Percentiles rank a stretch among this genome's conserved stretches.
Conservation (phyloP, 1,284 basidiomycete species). For the Peniophora sp. region DNA sequence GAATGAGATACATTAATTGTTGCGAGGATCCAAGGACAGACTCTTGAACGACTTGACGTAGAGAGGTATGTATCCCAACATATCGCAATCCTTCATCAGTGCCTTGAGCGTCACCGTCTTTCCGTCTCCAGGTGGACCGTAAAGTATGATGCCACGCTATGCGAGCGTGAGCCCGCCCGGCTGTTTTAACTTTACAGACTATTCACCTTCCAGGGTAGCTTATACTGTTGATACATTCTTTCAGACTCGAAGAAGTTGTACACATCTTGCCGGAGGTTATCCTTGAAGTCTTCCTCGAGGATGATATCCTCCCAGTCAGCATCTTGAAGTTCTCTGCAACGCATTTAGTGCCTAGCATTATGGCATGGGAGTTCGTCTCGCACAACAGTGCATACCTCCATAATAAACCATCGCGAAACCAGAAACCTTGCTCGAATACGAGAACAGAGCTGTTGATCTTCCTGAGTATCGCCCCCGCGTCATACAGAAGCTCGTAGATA, state of each 20-base stretch:
- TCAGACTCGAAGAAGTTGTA: conserved; percentile 72
- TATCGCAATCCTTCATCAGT: conserved; percentile 60
- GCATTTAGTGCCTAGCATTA: too few species aligned
- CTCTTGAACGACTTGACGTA: conserved; percentile 73
- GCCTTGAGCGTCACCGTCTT: conserved; percentile 79
- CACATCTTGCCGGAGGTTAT: conserved; percentile 59
- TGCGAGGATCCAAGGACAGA: too few species aligned
- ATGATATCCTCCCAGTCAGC: conserved; percentile 72
- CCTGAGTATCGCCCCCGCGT: conserved; percentile 41
- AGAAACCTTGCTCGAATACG: conserved; percentile 65
- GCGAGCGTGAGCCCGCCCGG: too few species aligned
- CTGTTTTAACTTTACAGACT: too few species aligned
- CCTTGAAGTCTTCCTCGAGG: conserved; percentile 66
- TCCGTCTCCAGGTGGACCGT: conserved; percentile 75
- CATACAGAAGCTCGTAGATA: conserved; percentile 44
- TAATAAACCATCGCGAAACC: conserved; percentile 56
- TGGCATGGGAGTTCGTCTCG: too few species aligned
- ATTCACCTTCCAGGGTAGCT: conserved; percentile 79
- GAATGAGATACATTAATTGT: too few species aligned
- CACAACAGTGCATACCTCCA: conserved; percentile 39
- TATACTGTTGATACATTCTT: conserved; percentile 59
- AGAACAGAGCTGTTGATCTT: conserved; percentile 62
- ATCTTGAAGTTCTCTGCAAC: conserved; percentile 48
- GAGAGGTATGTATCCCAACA: conserved; percentile 53
- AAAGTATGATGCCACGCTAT: conserved; percentile 66